Evolutionary conservation across 257 asterid genomes (phyloP).

Genomic region (Nicotiana benthamiana): DNA sequence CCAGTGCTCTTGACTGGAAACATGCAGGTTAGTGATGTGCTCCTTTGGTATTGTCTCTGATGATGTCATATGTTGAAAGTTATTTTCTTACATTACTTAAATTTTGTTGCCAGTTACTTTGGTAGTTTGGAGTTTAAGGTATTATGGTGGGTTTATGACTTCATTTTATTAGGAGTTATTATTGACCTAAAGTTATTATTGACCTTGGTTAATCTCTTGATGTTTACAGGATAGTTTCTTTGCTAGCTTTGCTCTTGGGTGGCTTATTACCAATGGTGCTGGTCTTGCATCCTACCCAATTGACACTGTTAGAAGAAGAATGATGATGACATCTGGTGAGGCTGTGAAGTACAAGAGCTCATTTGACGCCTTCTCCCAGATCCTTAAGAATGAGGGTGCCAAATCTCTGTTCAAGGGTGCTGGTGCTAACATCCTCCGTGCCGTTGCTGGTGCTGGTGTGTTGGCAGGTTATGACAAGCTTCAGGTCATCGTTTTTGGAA

Average conservation of each 20-base stretch:
- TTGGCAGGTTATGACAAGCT: conserved; percentile 40
- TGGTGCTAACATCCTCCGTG: conserved; percentile 41
- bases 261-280: conserved; percentile 41
- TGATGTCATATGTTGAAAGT: not conserved
- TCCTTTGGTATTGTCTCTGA: not conserved
- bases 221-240: conserved; percentile 38
- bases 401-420: conserved; percentile 45
- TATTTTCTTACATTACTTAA: not conserved
- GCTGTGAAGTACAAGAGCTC: conserved; percentile 46
- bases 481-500: conserved; percentile 30
- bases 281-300: conserved; percentile 43
- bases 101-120: not conserved
- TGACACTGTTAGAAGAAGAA: conserved; percentile 41
- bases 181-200: too few relatives aligned
- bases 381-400: conserved; percentile 40
- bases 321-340: conserved; percentile 50
- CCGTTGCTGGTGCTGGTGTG: conserved; percentile 48
- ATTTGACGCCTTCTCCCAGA: conserved; percentile 30
- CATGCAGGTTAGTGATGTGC: conserved; percentile 24
- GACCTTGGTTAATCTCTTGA: not conserved
- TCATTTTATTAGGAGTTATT: not conserved
- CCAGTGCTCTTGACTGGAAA: conserved; percentile 32
- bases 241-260: conserved; percentile 40
- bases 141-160: not conserved
- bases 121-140: not conserved